Base-by-base conservation (phyloP, 345 rosid genomes). In the Linum trigynum region DNA sequence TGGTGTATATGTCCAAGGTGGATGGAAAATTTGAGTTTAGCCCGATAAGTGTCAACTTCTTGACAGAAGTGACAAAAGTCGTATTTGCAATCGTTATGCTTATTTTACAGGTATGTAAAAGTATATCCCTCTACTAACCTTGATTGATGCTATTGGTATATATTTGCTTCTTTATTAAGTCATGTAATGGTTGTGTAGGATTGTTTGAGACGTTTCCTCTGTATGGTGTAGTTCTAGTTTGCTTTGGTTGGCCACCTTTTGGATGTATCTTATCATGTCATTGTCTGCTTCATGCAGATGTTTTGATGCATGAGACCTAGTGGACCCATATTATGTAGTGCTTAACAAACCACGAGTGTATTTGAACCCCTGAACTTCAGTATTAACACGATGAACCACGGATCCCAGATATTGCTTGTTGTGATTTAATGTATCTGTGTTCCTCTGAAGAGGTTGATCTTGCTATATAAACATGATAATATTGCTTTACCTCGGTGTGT, bases 1-100 rank as follows among this genome's bases (percentile, higher is more conserved):
- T 94, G 83, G 99, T 94, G 64, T 94, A 86, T 67, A 94, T 86
- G 92, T 94, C 87, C 68, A 94, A 94, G 75, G 94, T 90, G 43
- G 96, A 90, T 82, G 96, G 97, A 55, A 75, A 70, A 69, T 94
- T 94, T 84, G 78, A 77, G 72, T 94, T 90, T 74, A 94, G 94
- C 75, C 99, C 97, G 36, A 76, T 90, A 55, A 90, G 95, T 62
- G 99, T 94, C 62, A 94, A 94, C 80, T 88, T 94, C 80, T 77
- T 94, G 85, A 90, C 97, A 1, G 99, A 94, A 61, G 73, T 69
- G 14, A 81, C 89, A 15, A 94, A 94, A 73, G 89, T 88, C 80
- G 53, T 86, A 39, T 90, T 90, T 74, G 96, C 99, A 4, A 35
- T 90, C 74, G 77, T 88, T 73, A 92, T 92, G 99, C 90, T 92